A percentile compares a stretch with the other conserved stretches of the same genome.
Evolutionary conservation across 352 stramenopile genomes (phyloP).

Genomic region (Phytophthora vignae): DNA sequence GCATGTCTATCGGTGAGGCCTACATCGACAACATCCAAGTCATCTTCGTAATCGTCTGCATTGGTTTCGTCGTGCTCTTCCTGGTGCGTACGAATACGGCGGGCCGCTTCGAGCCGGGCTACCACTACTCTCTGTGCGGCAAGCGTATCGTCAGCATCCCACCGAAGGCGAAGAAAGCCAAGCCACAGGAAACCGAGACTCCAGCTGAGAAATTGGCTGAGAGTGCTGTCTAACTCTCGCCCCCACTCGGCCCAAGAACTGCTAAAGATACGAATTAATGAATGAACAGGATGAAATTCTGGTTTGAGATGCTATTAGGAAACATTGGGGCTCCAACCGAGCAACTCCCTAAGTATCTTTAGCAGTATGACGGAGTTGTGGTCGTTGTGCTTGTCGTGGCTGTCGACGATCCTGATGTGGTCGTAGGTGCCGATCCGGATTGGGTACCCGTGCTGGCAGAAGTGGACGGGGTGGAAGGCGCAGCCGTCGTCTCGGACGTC

Average conservation of each 20-base stretch:
- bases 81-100: conserved; percentile 61
- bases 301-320: no score
- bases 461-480: conserved; percentile 3
- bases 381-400: not conserved
- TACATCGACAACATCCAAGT: conserved; percentile 77
- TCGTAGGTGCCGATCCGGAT: not conserved
- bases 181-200: conserved; percentile 12
- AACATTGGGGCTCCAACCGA: not conserved
- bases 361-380: conserved; percentile 20
- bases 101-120: conserved; percentile 69
- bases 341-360: not conserved
- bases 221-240: conserved; percentile 16
- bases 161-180: conserved; percentile 40
- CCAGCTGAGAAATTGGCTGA: conserved; percentile 10
- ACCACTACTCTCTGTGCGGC: conserved; percentile 65
- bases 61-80: conserved; percentile 64
- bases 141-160: conserved; percentile 63
- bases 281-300: not conserved
- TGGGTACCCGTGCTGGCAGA: not conserved
- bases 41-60: conserved; percentile 63
- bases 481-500: not conserved
- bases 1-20: conserved; percentile 47
- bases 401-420: conserved; percentile 7
- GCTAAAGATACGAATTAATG: not conserved
- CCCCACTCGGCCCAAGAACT: not conserved